Evolutionary conservation across 1,284 basidiomycete genomes (phyloP).

Genomic region (Heterobasidion irregulare): DNA sequence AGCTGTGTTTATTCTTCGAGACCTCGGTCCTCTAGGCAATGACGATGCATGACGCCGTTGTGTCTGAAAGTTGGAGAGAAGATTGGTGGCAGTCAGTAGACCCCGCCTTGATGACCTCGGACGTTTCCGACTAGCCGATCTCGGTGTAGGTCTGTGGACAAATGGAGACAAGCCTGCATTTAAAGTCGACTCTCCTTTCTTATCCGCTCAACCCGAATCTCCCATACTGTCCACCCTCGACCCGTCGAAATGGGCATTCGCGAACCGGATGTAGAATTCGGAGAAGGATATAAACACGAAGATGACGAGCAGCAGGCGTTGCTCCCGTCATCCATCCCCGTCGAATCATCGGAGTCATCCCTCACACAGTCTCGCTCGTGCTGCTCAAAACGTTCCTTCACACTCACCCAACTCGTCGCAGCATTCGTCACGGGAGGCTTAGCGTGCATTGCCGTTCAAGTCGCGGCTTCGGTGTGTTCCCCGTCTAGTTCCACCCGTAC

Average conservation of each 20-base stretch:
- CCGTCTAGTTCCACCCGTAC: conserved; percentile 12
- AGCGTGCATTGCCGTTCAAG: conserved; percentile 32
- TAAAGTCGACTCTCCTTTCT: no score
- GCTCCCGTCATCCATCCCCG: conserved; percentile 21
- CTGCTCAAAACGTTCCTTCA: conserved; percentile 10
- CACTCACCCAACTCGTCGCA: conserved; percentile 25
- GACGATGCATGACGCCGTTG: background rate
- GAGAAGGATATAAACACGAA: conserved; percentile 16
- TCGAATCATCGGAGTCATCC: conserved; percentile 8
- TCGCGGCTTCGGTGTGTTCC: conserved; percentile 25
- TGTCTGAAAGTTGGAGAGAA: background rate
- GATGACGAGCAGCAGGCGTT: conserved; percentile 26
- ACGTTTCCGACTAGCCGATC: no score
- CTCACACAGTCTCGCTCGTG: conserved; percentile 3
- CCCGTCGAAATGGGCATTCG: conserved; percentile 6
- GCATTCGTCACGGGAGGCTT: conserved; percentile 39
- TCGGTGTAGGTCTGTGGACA: no score
- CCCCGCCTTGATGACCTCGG: no score
- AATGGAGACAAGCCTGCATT: no score
- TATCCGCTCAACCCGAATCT: no score
- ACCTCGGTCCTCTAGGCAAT: conserved; percentile 35
- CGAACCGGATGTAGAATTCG: conserved; percentile 15
- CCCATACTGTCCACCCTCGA: background rate
- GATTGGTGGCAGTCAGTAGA: background rate
- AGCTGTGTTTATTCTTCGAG: conserved; percentile 77